Conservation (phyloP, 2,329 filamentous ascomycete genomes). For the Fusarium sp. region DNA sequence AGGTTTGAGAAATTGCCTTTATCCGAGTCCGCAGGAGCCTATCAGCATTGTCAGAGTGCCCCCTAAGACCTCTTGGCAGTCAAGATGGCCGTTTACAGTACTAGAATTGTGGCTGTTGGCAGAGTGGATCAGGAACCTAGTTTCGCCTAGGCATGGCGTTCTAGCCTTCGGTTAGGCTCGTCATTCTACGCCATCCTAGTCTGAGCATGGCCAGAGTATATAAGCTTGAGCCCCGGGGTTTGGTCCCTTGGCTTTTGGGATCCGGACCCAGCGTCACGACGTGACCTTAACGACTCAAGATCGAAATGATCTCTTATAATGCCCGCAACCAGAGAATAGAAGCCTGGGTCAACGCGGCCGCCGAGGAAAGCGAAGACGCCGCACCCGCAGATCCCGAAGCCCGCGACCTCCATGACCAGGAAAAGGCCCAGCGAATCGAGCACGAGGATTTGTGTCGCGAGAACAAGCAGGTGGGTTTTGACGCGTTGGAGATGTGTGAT, state of each 20-base stretch:
- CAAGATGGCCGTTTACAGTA: slow-evolving; percentile 37
- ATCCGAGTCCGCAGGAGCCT: slow-evolving; percentile 39
- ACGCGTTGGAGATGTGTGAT: slow-evolving; percentile 7
- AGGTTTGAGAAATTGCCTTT: slow-evolving; percentile 21
- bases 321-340: slow-evolving; percentile 49
- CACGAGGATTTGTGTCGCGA: slow-evolving; percentile 50
- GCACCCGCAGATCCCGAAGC: slow-evolving; percentile 47
- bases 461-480: slow-evolving; percentile 49
- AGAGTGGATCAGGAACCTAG: slow-evolving; percentile 44
- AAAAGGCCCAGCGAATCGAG: slow-evolving; percentile 51
- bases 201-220: slow-evolving; percentile 44
- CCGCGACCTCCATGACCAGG: slow-evolving; percentile 50
- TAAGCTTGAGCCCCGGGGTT: slow-evolving; percentile 42
- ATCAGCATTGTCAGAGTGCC: slow-evolving; percentile 37
- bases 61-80: slow-evolving; percentile 41
- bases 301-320: slow-evolving; percentile 49
- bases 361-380: slow-evolving; percentile 46
- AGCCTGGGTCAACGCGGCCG: slow-evolving; percentile 41
- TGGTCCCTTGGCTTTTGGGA: slow-evolving; percentile 24
- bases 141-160: slow-evolving; percentile 41
- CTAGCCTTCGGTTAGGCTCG: slow-evolving; percentile 40
- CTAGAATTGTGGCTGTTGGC: slow-evolving; percentile 46
- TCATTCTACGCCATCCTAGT: slow-evolving; percentile 43
- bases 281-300: slow-evolving; percentile 37
- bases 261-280: slow-evolving; percentile 44